Evolutionary conservation across 768 basidiomycete species (phyloP), one percentile per base, ranked within the genome.

Genomic region (Omphalotus guepiniiformis): DNA sequence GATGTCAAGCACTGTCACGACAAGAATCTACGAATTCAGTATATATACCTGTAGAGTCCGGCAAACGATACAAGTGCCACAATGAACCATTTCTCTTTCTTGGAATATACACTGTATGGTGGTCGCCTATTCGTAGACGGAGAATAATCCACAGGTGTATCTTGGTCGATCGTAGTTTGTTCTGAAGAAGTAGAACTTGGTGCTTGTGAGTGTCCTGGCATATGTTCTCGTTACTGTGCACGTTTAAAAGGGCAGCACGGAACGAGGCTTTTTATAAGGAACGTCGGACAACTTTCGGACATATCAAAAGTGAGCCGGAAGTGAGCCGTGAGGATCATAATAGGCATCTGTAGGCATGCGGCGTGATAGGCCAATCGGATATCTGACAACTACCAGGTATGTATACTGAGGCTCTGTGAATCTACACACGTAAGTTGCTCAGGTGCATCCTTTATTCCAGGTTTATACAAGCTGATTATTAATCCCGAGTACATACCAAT

Each of bases 81-180:
- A 34, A 88, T 81, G 40, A 76, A 66, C 85, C 83, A 87, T 66
- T 87, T 87, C 58, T 86, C 83, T 5, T 57, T 52, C 2, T 51
- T 55, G 0, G 76, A 74, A 55, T 77, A 87, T 36, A 81, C 69
- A 48, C 74, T 82, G 50, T 71, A 71, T 18, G 58, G 58, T 41
- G n/a, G n/a, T n/a, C n/a, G n/a, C n/a, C n/a, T n/a, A n/a, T n/a
- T n/a, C n/a, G n/a, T n/a, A n/a, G n/a, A n/a, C n/a, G n/a, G n/a
- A n/a, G n/a, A n/a, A n/a, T n/a, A n/a, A n/a, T n/a, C n/a, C n/a
- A n/a, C n/a, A n/a, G n/a, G n/a, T n/a, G n/a, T n/a, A n/a, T n/a
- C n/a, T n/a, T n/a, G n/a, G n/a, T n/a, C n/a, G n/a, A n/a, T n/a
- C n/a, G n/a, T n/a, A n/a, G n/a, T n/a, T n/a, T n/a, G n/a, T n/a